A percentile compares a stretch with the other conserved stretches of the same genome.
Conservation (phyloP, 2,329 filamentous ascomycete species). For the Aspergillus transmontanensis region DNA sequence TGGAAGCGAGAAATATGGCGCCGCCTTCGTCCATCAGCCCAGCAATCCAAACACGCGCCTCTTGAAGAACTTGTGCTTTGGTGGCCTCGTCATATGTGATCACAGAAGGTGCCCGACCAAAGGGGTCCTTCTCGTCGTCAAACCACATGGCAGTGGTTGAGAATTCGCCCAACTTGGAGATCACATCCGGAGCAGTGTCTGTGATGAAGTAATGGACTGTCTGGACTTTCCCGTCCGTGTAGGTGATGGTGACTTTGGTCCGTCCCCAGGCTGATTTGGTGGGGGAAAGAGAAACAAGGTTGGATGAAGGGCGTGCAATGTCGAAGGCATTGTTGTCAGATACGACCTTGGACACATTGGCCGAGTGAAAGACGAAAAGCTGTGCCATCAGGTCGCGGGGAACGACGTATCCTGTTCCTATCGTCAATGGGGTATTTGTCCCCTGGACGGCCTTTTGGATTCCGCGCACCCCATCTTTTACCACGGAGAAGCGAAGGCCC, state of each 20-base stretch:
- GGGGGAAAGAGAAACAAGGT: constrained; percentile 28
- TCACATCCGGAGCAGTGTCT: constrained; percentile 47
- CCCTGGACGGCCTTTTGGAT: constrained; percentile 52
- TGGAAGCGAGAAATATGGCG: constrained; percentile 57
- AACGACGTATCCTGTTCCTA: constrained; percentile 58
- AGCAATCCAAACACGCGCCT: constrained; percentile 57
- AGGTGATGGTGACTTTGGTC: constrained; percentile 51
- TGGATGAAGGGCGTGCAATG: constrained; percentile 20
- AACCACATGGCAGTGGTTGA: constrained; percentile 59
- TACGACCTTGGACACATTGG: constrained; percentile 6
- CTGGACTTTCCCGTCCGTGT: constrained; percentile 52
- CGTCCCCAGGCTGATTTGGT: constrained; percentile 53
- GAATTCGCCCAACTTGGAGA: constrained; percentile 55
- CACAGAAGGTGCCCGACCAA: constrained; percentile 56
- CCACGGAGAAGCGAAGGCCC: constrained; percentile 56
- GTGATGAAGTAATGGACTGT: constrained; percentile 61
- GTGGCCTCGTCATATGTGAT: constrained; percentile 56
- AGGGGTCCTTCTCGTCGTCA: constrained; percentile 55
- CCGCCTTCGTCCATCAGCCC: constrained; percentile 64
- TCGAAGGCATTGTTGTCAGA: constrained; percentile 35
- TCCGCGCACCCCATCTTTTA: constrained; percentile 45
- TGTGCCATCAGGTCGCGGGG: constrained; percentile 50
- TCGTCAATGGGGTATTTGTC: constrained; percentile 51
- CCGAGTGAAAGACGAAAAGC: constrained; percentile 49
- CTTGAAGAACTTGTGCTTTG: constrained; percentile 42